Base-by-base conservation (phyloP, 768 basidiomycete genomes). In the Austroboletus eburneus region DNA sequence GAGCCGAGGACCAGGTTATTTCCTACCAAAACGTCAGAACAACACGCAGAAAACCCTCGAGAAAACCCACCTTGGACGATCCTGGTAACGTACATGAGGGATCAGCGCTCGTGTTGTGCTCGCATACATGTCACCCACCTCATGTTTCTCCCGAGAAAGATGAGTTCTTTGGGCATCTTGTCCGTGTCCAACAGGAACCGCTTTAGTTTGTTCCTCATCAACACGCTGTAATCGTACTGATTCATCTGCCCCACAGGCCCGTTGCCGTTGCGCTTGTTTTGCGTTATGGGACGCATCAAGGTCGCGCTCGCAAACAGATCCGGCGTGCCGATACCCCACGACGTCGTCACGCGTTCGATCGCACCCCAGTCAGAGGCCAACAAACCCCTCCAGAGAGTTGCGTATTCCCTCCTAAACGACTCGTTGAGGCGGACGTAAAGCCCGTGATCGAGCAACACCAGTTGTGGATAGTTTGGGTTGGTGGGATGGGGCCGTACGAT, bases 361-460 rank as follows among this genome's bases (percentile, higher is more conserved):
- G 70, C 68, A 13, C 66, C 63, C 60, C 76, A 80, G 59, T 86
- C 81, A 4, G 73, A 73, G 2, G 72, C 71, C 17, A 83, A 66
- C 57, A 86, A 73, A 16, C 75, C 76, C 42, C 80, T 75, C 91
- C 91, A 93, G 5, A 95, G 69, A 4, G 71, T 67, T 16, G 86
- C 84, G 72, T 93, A 95, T 46, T 94, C 79, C 25, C 74, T 68
- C 51, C 79, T 76, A 63, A 96, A 91, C 2, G 71, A 62, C 16
- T 83, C 77, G 14, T 79, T 65, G 4, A 92, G 76, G 8, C 72
- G 71, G 32, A 94, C 87, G 60, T 95, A 96, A 10, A 97, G 70
- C 1, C 94, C 94, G 62, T 97, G 94, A 61, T 97, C 94, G 56
- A 97, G 80, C 12, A 96, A 72, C 25, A 96, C 86, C 51, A 91